phyloP scores from a whole-genome alignment of 345 rosid genomes.

The Melaleuca alternifolia region DNA sequence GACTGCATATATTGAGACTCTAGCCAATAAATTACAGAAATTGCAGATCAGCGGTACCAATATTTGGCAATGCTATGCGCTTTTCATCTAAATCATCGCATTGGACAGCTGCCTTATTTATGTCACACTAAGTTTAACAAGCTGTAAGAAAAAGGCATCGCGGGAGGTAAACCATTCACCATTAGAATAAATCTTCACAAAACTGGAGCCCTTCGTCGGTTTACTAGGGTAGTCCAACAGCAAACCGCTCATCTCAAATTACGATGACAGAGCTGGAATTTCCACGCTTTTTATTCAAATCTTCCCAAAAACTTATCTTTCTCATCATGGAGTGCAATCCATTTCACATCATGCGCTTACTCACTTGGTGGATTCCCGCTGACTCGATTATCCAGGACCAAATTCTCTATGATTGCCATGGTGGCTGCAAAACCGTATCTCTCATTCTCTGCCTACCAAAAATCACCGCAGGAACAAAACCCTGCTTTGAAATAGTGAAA shows the following conservation, averaged over 20 bases:
- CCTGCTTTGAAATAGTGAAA: slow-evolving; percentile 49
- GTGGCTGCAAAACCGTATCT: neutral
- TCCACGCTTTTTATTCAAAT: neutral
- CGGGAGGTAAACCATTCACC: neutral
- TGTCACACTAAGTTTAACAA: neutral
- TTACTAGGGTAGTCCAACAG: neutral
- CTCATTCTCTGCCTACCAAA: slow-evolving; percentile 15
- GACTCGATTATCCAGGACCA: neutral
- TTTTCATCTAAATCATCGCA: neutral
- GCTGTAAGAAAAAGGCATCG: neutral
- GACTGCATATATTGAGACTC: neutral
- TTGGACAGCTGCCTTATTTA: neutral
- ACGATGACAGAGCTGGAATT: neutral
- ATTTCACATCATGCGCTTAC: neutral
- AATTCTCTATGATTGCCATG: neutral
- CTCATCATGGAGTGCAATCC: neutral
- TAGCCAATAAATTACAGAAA: neutral
- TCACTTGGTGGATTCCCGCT: neutral
- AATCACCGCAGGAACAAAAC: slow-evolving; percentile 42
- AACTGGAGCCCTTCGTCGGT: neutral
- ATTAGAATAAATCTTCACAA: neutral
- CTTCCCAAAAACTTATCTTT: neutral
- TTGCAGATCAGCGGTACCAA: neutral
- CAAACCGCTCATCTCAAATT: neutral
- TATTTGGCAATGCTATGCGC: neutral